Conservation (phyloP, 2,329 filamentous ascomycete species). For the Clonostachys byssicola region DNA sequence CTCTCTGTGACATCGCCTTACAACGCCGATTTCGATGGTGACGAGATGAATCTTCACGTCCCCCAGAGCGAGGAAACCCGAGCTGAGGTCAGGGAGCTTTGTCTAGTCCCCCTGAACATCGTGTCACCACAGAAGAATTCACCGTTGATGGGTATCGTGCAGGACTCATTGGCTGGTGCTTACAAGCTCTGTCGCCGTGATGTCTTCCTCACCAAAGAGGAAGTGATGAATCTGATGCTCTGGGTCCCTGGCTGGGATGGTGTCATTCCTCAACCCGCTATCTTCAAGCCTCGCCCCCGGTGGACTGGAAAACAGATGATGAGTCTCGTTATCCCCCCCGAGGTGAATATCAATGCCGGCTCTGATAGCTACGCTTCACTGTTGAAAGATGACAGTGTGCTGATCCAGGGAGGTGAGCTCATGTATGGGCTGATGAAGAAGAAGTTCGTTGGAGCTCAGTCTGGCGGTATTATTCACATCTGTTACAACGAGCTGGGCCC, state of each 20-base stretch:
- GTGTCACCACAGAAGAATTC: constrained; percentile 96
- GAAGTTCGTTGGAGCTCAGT: constrained; percentile 87
- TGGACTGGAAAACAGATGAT: constrained; percentile 99
- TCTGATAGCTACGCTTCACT: constrained; percentile 59
- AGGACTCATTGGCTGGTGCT: constrained; percentile 92
- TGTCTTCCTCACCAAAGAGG: constrained; percentile 82
- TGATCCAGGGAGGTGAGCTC: constrained; percentile 83
- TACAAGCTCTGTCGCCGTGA: constrained; percentile 97
- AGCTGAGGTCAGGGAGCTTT: constrained; percentile 89
- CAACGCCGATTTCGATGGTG: constrained; percentile 99
- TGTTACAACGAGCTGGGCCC: constrained; percentile 93
- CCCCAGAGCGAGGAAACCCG: constrained; percentile 96
- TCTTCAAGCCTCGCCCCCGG: constrained; percentile 83
- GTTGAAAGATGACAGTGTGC: constrained; percentile 69
- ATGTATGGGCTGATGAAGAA: constrained; percentile 90
- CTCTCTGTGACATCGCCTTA: constrained; percentile 97
- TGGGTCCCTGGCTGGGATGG: constrained; percentile 99
- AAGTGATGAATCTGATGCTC: constrained; percentile 94
- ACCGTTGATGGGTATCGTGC: constrained; percentile 98
- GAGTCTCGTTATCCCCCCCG: constrained; percentile 84
- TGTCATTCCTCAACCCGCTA: constrained; percentile 87
- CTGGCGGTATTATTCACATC: constrained; percentile 89
- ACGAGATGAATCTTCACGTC: constrained; percentile 99
- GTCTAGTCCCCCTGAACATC: constrained; percentile 97
- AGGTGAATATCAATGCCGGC: constrained; percentile 74